A percentile compares a stretch with the other conserved stretches of the same genome.
These are phyloP conservation scores for Pseudovirgaria hyperparasitica DNA, from an alignment of 2,329 filamentous ascomycete species.

Conservation along the genomic window DNA sequence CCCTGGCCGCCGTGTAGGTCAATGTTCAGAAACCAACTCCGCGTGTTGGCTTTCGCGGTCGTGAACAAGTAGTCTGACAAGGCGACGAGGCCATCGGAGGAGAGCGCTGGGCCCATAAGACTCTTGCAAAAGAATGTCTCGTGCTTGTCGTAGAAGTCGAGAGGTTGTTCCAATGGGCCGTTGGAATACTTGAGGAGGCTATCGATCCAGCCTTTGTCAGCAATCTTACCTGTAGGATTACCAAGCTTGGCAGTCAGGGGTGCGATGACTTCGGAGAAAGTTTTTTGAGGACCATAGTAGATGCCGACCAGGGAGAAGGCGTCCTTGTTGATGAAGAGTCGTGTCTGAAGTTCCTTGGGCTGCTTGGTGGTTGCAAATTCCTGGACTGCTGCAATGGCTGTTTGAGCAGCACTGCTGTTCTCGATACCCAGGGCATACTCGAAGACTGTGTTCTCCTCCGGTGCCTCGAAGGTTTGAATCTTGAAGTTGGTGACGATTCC, in stretches of 20 bases:
- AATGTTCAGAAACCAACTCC: constrained; percentile 15
- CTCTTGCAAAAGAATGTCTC: constrained; percentile 18
- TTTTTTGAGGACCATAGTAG: constrained; percentile 13
- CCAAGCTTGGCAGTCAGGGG: constrained; percentile 13
- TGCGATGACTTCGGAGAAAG: constrained; percentile 13
- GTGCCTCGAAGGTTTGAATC: constrained; percentile 13
- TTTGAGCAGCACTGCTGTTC: not conserved
- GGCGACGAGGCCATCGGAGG: constrained; percentile 9
- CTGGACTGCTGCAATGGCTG: not conserved
- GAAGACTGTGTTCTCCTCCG: constrained; percentile 8
- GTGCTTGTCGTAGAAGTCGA: constrained; percentile 10
- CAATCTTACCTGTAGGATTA: constrained; percentile 2
- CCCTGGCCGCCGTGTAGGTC: constrained; percentile 14
- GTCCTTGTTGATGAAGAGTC: constrained; percentile 9
- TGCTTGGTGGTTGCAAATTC: not conserved
- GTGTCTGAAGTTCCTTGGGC: constrained; percentile 10
- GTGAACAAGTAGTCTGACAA: constrained; percentile 13
- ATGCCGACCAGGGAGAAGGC: constrained; percentile 10
- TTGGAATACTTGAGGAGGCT: constrained; percentile 12
- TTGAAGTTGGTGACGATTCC: constrained; percentile 24
- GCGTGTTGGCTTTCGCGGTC: constrained; percentile 9
- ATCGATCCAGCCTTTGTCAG: constrained; percentile 10
- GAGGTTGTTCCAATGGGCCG: constrained; percentile 10
- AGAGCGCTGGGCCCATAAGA: constrained; percentile 12
- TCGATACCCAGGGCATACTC: not conserved